These are phyloP conservation scores for Aspergillus sp. DNA, from an alignment of 2,329 filamentous ascomycete species.

Conservation along the genomic window DNA sequence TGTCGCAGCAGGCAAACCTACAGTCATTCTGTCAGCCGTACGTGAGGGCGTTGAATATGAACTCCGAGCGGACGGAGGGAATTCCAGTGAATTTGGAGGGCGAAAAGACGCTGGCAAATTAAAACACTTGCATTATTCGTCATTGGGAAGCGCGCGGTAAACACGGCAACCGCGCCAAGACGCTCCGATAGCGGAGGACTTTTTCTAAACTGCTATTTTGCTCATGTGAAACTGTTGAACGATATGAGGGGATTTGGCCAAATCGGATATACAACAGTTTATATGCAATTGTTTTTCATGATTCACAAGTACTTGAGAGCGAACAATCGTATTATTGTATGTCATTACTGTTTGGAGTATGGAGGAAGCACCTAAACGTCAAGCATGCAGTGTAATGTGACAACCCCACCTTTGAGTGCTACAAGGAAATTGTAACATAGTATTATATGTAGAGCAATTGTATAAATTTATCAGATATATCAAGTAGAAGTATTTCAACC, in stretches of 20 bases:
- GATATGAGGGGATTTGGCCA: not conserved
- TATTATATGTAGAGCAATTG: too few species aligned
- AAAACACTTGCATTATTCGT: slow-evolving; percentile 8
- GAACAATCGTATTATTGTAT: too few species aligned
- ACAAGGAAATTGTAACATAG: too few species aligned
- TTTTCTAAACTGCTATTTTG: not conserved
- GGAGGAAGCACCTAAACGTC: too few species aligned
- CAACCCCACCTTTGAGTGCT: too few species aligned
- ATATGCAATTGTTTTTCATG: not conserved
- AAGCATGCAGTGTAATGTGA: too few species aligned
- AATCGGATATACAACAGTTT: not conserved
- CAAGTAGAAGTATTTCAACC: too few species aligned
- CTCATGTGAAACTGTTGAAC: not conserved
- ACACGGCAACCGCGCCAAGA: slow-evolving; percentile 4
- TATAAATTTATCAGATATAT: too few species aligned
- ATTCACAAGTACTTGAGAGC: too few species aligned
- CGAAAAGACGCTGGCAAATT: slow-evolving; percentile 9
- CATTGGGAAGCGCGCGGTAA: slow-evolving; percentile 3
- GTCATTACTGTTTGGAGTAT: too few species aligned
- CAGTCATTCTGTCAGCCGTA: slow-evolving; percentile 7
- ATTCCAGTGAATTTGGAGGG: not conserved
- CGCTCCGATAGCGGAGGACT: slow-evolving; percentile 11
- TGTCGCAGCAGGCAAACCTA: slow-evolving; percentile 1
- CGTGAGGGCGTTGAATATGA: slow-evolving; percentile 4
- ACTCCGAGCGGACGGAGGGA: not conserved